These are phyloP conservation scores for Rhizophagus sp. DNA, from an alignment of 192 early-diverging fungal genomes.

Conservation along the genomic window DNA sequence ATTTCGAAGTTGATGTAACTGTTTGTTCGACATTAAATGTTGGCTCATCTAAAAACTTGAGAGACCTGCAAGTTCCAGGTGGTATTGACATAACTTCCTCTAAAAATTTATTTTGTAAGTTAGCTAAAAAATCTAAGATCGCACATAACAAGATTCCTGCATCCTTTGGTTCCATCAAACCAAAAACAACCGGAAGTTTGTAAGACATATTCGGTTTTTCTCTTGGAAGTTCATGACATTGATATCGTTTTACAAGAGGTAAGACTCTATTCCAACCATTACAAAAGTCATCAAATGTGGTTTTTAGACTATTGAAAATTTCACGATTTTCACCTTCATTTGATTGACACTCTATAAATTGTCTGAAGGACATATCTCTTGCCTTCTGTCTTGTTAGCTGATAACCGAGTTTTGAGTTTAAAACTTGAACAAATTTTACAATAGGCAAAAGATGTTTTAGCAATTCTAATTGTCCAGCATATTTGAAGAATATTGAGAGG, in stretches of 20 bases:
- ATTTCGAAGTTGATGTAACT: not conserved
- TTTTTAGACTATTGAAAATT: not conserved
- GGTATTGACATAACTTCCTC: not conserved
- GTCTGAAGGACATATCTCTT: not conserved
- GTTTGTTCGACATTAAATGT: not conserved
- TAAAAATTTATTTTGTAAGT: slow-evolving; percentile 14
- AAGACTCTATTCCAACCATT: not conserved
- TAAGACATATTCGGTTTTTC: not conserved
- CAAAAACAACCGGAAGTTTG: not conserved
- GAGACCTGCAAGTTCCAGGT: slow-evolving; percentile 3
- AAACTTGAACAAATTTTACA: not conserved
- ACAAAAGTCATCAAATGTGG: not conserved
- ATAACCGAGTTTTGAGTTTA: not conserved
- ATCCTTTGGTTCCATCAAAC: not conserved
- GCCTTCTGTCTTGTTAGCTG: not conserved
- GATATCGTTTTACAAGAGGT: not conserved
- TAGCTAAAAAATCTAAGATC: not conserved
- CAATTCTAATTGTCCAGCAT: not conserved
- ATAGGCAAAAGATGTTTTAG: not conserved
- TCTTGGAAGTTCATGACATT: slow-evolving; percentile 1
- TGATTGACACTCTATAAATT: not conserved
- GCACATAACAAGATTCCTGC: not conserved
- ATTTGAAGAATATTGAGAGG: not conserved
- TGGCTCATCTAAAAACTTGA: slow-evolving; percentile 2
- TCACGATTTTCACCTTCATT: not conserved